Evolutionary conservation across 2,329 filamentous ascomycete species (phyloP), one percentile per base, ranked within the genome.

Genomic region (Lasiodiplodia sp.): DNA sequence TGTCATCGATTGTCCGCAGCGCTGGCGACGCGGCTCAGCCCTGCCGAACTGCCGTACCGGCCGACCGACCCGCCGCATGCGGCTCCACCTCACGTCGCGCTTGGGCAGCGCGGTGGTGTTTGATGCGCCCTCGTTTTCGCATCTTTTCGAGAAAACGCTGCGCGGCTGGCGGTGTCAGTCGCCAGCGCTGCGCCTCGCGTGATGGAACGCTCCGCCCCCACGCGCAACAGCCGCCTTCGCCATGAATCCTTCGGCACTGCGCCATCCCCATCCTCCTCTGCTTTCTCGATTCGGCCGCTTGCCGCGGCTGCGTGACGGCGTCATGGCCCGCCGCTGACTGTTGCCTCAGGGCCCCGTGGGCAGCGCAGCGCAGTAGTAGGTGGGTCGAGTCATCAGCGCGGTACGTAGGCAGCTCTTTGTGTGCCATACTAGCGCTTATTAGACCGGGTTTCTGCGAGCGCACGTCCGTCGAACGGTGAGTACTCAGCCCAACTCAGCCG

Each of bases 401-500:
- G 60, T 51, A 63, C 44, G 44, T 52, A 34, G n/a, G n/a, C 40
- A 37, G 44, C 25, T 62, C 58, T 62, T 14, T 49, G 58, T 38
- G 37, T 31, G 31, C 58, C 23, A 47, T 21, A 10, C 21, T 64
- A 64, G 60, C 60, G 60, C 60, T 64, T 37, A 51, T 52, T 57
- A 37, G 44, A 4, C 44, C 21, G 60, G 44, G 60, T 63, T 51
- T 51, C 56, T 40, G 21, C 34, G 60, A 34, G 44, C 60, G 60
- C 60, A 64, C 60, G 60, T 64, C 44, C 60, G 44, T 12, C 40
- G 8, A 25, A 52, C 44, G n/a, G n/a, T 34, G 44, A 23, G 44
- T 28, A 38, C 60, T 64, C 60, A 64, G 60, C 60, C 60, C 60
- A 64, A 64, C 60, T 52, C 60, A 51, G 60, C 60, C 60, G 47